These are phyloP conservation scores for Xylaria sp. DNA, from an alignment of 2,329 filamentous ascomycete species.

Conservation along the genomic window DNA sequence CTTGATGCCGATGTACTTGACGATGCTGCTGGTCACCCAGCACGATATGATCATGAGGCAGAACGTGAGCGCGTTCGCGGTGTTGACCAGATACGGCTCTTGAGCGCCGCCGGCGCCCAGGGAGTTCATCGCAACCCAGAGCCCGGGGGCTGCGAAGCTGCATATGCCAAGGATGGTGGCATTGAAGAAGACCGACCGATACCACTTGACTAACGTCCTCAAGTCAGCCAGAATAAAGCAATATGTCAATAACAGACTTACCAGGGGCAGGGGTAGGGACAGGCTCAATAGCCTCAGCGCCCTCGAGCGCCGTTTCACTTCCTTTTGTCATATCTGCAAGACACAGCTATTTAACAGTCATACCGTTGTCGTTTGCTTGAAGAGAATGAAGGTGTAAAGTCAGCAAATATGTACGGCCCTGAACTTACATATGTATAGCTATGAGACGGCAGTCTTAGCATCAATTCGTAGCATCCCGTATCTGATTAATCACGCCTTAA, in stretches of 20 bases:
- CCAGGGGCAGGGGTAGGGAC: slow-evolving; percentile 6
- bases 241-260: not conserved
- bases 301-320: slow-evolving; percentile 3
- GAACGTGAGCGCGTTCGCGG: slow-evolving; percentile 72
- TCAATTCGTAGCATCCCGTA: slow-evolving; percentile 1
- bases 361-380: too few relatives aligned
- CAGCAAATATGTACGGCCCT: too few relatives aligned
- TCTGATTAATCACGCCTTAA: slow-evolving; percentile 16
- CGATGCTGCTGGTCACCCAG: slow-evolving; percentile 64
- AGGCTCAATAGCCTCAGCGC: not conserved
- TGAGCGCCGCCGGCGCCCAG: slow-evolving; percentile 70
- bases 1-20: slow-evolving; percentile 71
- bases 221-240: not conserved
- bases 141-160: slow-evolving; percentile 70
- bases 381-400: too few relatives aligned
- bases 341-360: not conserved
- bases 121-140: slow-evolving; percentile 75
- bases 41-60: slow-evolving; percentile 74
- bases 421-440: not conserved
- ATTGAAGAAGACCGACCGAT: slow-evolving; percentile 73
- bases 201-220: slow-evolving; percentile 65
- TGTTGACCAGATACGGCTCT: slow-evolving; percentile 68
- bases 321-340: slow-evolving; percentile 2
- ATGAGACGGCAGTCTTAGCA: not conserved
- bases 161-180: slow-evolving; percentile 71